Evolutionary conservation across 441 rosid genomes (phyloP).

Genomic region (Bocquillonia castaneifolia): DNA sequence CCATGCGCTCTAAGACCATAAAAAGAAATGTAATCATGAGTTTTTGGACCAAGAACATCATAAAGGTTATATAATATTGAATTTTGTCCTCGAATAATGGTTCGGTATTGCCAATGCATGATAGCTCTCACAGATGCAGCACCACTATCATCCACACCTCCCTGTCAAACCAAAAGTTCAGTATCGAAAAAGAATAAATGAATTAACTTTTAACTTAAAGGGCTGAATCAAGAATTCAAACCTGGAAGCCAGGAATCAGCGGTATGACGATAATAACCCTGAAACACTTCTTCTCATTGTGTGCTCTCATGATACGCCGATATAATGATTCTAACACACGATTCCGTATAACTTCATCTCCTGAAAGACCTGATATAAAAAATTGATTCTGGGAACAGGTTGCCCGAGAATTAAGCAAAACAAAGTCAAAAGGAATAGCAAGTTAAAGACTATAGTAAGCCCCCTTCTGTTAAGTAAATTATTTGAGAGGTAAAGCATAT

Average conservation of each 20-base stretch:
- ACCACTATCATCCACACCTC: conserved; percentile 95
- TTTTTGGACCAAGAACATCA: conserved; percentile 66
- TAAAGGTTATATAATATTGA: conserved; percentile 80
- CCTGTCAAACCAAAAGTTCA: conserved; percentile 45
- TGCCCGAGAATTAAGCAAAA: conserved; percentile 36
- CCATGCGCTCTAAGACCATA: conserved; percentile 91
- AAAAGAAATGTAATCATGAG: conserved; percentile 85
- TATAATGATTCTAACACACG: conserved; percentile 88
- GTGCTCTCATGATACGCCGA: conserved; percentile 74
- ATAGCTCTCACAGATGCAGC: conserved; percentile 99
- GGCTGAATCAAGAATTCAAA: conserved; percentile 26
- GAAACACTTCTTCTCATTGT: conserved; percentile 78
- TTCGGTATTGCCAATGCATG: conserved; percentile 99
- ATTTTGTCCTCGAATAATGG: conserved; percentile 82
- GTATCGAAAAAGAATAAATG: conserved; percentile 2
- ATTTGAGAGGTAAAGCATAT: not conserved
- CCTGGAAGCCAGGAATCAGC: conserved; percentile 98
- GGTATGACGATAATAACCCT: conserved; percentile 92
- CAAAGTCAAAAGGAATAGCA: conserved; percentile 37
- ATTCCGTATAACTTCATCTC: conserved; percentile 76
- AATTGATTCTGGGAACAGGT: conserved; percentile 88
- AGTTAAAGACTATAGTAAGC: conserved; percentile 20
- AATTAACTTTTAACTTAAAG: conserved; percentile 17
- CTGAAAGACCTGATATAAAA: conserved; percentile 98
- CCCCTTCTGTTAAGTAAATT: not conserved